phyloP scores from a whole-genome alignment of 2,329 filamentous ascomycete genomes.

The Diaporthe helianthi region DNA sequence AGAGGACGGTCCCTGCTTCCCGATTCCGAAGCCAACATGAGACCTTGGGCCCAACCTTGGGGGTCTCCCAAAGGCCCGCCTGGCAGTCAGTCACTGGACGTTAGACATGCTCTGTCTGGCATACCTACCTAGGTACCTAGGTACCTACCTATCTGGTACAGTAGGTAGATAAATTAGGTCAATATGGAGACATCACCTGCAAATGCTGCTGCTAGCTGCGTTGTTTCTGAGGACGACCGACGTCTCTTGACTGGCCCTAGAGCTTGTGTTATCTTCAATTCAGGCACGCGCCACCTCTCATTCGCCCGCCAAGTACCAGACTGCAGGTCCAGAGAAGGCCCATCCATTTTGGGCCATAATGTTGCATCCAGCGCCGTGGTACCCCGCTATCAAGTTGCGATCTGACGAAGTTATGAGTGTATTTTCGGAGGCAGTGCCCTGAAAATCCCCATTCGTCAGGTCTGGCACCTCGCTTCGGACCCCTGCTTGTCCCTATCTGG shows the following conservation, averaged over 20 bases:
- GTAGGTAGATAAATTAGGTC: no score
- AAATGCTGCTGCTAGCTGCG: background rate
- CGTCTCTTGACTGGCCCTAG: conserved; percentile 6
- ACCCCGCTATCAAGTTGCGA: conserved; percentile 34
- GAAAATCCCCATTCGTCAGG: conserved; percentile 26
- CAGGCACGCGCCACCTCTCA: conserved; percentile 33
- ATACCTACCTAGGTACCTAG: no score
- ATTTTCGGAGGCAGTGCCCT: conserved; percentile 28
- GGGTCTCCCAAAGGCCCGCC: conserved; percentile 1
- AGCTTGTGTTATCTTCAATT: conserved; percentile 28
- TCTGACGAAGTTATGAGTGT: conserved; percentile 24
- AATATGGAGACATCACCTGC: background rate
- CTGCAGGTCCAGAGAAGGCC: conserved; percentile 31
- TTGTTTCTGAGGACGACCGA: no score
- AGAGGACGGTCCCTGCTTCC: conserved; percentile 33
- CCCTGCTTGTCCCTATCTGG: conserved; percentile 6
- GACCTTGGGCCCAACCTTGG: conserved; percentile 21
- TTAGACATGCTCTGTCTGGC: background rate
- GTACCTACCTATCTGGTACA: background rate
- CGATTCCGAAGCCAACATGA: conserved; percentile 32
- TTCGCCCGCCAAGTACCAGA: conserved; percentile 30
- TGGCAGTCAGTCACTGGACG: background rate
- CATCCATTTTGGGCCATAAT: conserved; percentile 14
- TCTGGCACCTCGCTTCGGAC: conserved; percentile 25
- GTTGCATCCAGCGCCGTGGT: conserved; percentile 31